Base-by-base conservation (phyloP, 148 eudicot genomes). In the Agrostemma githago region DNA sequence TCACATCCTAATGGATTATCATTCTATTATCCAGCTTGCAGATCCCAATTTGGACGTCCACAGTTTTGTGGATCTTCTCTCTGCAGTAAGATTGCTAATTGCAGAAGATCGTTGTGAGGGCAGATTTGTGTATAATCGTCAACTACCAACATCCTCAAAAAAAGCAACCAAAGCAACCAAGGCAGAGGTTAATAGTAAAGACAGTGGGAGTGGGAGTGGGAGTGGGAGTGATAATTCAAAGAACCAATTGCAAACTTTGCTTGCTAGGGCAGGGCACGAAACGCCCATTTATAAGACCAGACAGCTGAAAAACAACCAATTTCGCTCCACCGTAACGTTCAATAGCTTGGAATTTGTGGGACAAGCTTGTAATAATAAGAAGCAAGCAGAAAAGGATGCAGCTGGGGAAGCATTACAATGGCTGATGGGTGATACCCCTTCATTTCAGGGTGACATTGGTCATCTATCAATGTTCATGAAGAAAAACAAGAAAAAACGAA, bases 381-480 rank as follows among this genome's bases (percentile, higher is more conserved):
- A 88, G 84, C 85, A 79, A 65, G 96, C 98, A 4, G 98, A 95
- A 77, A 95, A 95, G 73, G 92, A 89, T 73, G 98, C 97, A 4
- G 98, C 98, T 59, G 82, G 88, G 41, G 90, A 89, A 80, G 98
- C 96, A 77, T 54, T 95, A 46, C 81, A 77, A 73, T 95, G 92
- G 96, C 77, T 95, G 86, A 88, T 84, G 77, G 96, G 97, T 3
- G 97, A 87, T 57, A 82, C 86, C 75, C 88, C 85, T 62, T 87
- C 97, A 37, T 80, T 89, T 41, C 58, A 72, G 38, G 84, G 77
- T 38, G 83, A 88, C 56, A 72, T 92, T 19, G 87, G 85, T 59
- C 83, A 88, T 62, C 79, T 92, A 77, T 92, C 96, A 6, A 58
- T 84, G 83, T 83, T 89, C 74, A 78, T 88, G 75, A 92, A 87